Percentiles rank a stretch among this genome's conserved stretches.
Conservation (phyloP, 345 rosid genomes). For the Eucalyptus curtisii region DNA sequence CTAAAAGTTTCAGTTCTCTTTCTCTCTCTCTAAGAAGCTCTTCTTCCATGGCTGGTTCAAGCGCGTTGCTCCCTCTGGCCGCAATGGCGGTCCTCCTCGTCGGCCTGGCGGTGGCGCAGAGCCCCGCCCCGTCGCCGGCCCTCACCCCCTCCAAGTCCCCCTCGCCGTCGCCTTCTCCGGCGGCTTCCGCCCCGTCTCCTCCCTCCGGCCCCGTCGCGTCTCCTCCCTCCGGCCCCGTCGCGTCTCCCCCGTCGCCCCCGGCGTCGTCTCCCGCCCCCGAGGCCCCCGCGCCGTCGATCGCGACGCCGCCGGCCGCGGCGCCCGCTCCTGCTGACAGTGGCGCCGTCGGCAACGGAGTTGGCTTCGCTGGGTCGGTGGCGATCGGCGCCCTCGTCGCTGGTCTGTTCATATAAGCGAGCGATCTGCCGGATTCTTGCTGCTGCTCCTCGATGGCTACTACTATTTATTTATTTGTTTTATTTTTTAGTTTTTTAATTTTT, state of each 20-base stretch:
- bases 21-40: not conserved
- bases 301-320: constrained; percentile 3
- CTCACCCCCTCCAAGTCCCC: not conserved
- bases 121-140: not conserved
- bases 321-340: not conserved
- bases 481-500: not conserved
- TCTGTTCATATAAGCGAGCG: not conserved
- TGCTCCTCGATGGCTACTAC: not conserved
- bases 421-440: not conserved
- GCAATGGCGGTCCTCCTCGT: not conserved
- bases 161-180: not conserved
- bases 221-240: not conserved
- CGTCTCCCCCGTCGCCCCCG: not conserved
- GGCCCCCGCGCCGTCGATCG: not conserved
- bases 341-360: not conserved
- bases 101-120: not conserved
- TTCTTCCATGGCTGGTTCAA: not conserved
- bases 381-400: constrained; percentile 1
- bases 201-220: not conserved
- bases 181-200: constrained; percentile 10
- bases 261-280: not conserved
- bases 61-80: not conserved
- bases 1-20: not conserved
- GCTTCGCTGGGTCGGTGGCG: not conserved
- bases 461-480: not conserved